Base-by-base conservation (phyloP, 495 filamentous ascomycete species). In the Neurospora sp. region DNA sequence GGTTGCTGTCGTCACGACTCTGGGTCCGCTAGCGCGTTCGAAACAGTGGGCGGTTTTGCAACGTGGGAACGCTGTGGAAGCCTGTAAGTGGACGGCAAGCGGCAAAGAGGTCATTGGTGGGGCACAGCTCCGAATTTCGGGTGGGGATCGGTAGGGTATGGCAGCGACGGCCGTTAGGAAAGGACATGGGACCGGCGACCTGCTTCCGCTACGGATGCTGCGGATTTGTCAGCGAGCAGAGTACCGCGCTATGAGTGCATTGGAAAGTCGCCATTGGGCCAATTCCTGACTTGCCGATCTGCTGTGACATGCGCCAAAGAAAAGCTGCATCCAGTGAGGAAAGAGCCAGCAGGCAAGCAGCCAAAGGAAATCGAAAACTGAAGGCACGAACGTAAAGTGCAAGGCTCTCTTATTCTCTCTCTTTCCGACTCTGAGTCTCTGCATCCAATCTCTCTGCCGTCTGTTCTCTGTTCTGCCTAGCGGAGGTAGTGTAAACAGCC, bases 301-400 rank as follows among this genome's bases (percentile, higher is more conserved):
- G 54, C 54, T 62, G 54, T 71, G 69, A 70, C 69, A 48, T 74
- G 72, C 72, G 69, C 54, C 59, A 69, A 46, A 69, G 35, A 44
- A 46, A 46, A 46, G 69, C 42, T 71, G 72, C 72, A 74, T 74
- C 69, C 69, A 74, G 72, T 37, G 54, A 35, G 54, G 23, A 31
- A 66, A 35, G 54, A 66, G 54, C 54, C 27, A 35, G 54, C 54
- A 62, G 48, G 48, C 48, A 62, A 62, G 23, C 23, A 62, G 48
- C 48, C 23, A 54, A 54, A 54, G 46, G 46, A 54, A 23, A 54
- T 9, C 46, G 48, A 62, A 62, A 62, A 62, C 23, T 31, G 48
- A 62, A 62, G 48, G 16, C 54, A 66, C 27, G 27, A 62, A 66
- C 48, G 27, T 14, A 66, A 62, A 37, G 27, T 18, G 27, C 54